Evolutionary conservation across 495 filamentous ascomycete species (phyloP).

Genomic region (Amniculicola lignicola): DNA sequence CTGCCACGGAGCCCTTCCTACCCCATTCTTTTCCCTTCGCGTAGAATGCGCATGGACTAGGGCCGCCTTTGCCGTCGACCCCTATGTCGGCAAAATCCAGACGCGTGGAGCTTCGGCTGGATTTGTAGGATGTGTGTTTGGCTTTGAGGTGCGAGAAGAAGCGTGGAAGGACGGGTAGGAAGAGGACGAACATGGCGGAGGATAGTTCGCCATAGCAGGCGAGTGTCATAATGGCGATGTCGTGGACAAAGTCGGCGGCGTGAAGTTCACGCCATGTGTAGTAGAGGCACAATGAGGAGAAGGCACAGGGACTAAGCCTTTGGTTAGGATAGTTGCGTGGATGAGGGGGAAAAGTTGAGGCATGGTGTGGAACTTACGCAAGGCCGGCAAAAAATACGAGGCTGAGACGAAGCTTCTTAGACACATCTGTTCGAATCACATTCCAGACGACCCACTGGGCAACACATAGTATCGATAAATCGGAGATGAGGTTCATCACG

Average conservation of each 20-base stretch:
- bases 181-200: constrained; percentile 20
- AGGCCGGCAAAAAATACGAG: constrained; percentile 14
- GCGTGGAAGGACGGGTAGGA: constrained; percentile 16
- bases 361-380: not conserved
- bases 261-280: not conserved
- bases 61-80: not conserved
- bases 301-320: constrained; percentile 7
- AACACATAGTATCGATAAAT: constrained; percentile 1
- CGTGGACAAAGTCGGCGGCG: constrained; percentile 1
- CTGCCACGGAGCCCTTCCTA: not conserved
- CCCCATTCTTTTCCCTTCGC: too few species aligned
- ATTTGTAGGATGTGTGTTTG: not conserved
- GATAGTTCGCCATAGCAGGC: constrained; percentile 19
- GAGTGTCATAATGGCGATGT: constrained; percentile 2
- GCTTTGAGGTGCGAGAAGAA: constrained; percentile 1
- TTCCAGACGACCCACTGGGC: constrained; percentile 10
- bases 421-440: not conserved
- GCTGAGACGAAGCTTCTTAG: constrained; percentile 1
- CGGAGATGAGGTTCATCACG: not conserved
- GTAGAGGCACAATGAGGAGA: constrained; percentile 7
- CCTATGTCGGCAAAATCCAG: constrained; percentile 4
- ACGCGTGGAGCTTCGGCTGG: not conserved
- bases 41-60: too few species aligned
- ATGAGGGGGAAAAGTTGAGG: not conserved
- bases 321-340: not conserved